A percentile compares a stretch with the other conserved stretches of the same genome.
These are phyloP conservation scores for Scheffersomyces insectosa DNA, from an alignment of 1,139 yeast species.

Conservation along the genomic window DNA sequence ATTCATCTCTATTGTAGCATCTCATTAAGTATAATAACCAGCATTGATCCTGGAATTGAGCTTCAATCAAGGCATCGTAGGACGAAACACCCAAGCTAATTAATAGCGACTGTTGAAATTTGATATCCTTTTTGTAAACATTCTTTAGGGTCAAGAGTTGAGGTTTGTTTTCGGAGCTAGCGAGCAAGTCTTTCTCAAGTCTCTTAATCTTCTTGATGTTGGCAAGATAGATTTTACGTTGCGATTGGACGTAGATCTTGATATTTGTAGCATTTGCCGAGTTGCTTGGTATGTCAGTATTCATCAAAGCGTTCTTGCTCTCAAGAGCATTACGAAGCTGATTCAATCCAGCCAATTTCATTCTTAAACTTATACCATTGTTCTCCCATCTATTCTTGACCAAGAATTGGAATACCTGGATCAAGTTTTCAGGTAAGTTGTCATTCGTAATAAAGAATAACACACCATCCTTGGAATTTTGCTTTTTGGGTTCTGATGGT, in stretches of 20 bases:
- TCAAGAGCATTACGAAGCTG: slow-evolving; percentile 55
- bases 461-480: slow-evolving; percentile 37
- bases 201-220: slow-evolving; percentile 50
- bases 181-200: slow-evolving; percentile 51
- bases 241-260: slow-evolving; percentile 33
- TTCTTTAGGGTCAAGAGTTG: slow-evolving; percentile 51
- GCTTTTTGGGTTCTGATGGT: slow-evolving; percentile 4
- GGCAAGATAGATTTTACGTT: slow-evolving; percentile 45
- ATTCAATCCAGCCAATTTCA: slow-evolving; percentile 60
- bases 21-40: slow-evolving; percentile 66
- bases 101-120: slow-evolving; percentile 56
- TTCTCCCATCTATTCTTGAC: slow-evolving; percentile 47
- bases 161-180: slow-evolving; percentile 40
- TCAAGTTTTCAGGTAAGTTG: slow-evolving; percentile 46
- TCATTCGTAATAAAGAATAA: slow-evolving; percentile 41
- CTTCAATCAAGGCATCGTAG: slow-evolving; percentile 50
- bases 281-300: slow-evolving; percentile 10
- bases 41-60: slow-evolving; percentile 56
- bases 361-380: slow-evolving; percentile 42
- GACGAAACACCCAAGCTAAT: slow-evolving; percentile 57
- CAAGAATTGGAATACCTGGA: slow-evolving; percentile 53
- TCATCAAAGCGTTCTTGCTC: slow-evolving; percentile 33
- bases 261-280: slow-evolving; percentile 10
- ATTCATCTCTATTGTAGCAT: slow-evolving; percentile 48
- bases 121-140: slow-evolving; percentile 54